phyloP scores from a whole-genome alignment of 208 protist genomes.

The Leishmania aethiopica region DNA sequence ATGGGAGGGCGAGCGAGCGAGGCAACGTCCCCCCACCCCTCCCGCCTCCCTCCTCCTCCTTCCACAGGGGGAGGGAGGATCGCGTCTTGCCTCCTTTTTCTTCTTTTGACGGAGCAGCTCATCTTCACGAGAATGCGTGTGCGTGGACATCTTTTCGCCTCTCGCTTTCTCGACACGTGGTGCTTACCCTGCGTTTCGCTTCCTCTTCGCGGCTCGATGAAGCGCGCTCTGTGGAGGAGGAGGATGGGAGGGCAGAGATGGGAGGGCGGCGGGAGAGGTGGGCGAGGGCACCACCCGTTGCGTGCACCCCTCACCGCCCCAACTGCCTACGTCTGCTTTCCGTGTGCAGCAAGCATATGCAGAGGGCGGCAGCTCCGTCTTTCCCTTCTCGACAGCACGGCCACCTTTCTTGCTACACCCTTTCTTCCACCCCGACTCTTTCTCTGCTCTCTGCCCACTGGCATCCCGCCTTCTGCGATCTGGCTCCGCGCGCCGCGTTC shows the following conservation, averaged over 20 bases:
- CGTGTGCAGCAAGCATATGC: not conserved
- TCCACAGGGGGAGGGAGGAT: not conserved
- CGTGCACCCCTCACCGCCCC: not conserved
- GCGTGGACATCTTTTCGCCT: not conserved
- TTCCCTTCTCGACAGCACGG: not conserved
- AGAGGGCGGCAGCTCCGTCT: not conserved
- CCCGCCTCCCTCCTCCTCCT: not conserved
- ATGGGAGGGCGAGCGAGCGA: no score
- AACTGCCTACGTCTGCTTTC: not conserved
- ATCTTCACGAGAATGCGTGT: not conserved
- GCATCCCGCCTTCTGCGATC: constrained; percentile 1
- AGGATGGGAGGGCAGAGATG: not conserved
- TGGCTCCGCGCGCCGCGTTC: not conserved
- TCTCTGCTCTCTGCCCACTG: not conserved
- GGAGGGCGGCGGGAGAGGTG: not conserved
- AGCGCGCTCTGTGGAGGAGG: not conserved
- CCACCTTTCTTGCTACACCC: not conserved
- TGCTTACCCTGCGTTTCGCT: not conserved
- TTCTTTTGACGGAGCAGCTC: no score
- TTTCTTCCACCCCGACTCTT: not conserved
- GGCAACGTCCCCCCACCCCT: not conserved
- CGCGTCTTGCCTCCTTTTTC: not conserved
- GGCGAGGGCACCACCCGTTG: not conserved
- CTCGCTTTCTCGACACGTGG: not conserved
- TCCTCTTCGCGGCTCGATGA: constrained; percentile 13